These are phyloP conservation scores for Citrus australasica DNA, from an alignment of 345 rosid genomes.

Conservation along the genomic window DNA sequence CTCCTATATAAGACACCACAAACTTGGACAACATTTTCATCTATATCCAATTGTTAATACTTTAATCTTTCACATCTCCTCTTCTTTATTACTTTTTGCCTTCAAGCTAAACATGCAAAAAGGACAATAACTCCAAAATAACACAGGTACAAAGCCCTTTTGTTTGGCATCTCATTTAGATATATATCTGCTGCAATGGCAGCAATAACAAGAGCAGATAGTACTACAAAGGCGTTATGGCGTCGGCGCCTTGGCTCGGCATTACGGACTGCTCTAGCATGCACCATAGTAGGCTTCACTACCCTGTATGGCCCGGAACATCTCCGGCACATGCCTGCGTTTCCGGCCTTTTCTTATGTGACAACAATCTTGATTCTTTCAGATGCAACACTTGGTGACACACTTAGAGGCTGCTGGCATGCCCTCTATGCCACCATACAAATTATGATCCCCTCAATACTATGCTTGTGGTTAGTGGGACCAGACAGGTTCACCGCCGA, in stretches of 20 bases:
- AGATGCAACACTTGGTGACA: slow-evolving; percentile 66
- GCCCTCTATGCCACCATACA: slow-evolving; percentile 51
- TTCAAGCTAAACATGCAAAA: background rate
- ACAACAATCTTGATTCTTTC: slow-evolving; percentile 65
- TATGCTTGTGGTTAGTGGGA: slow-evolving; percentile 40
- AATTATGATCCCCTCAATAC: slow-evolving; percentile 32
- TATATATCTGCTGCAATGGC: background rate
- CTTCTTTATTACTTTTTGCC: background rate
- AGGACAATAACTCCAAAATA: background rate
- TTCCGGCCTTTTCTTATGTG: slow-evolving; percentile 69
- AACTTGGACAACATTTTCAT: background rate
- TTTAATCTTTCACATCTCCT: background rate
- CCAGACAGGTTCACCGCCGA: slow-evolving; percentile 39
- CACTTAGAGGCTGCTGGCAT: slow-evolving; percentile 51
- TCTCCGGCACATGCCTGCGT: slow-evolving; percentile 28
- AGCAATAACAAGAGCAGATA: background rate
- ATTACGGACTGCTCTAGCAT: slow-evolving; percentile 58
- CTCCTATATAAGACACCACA: background rate
- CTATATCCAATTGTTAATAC: background rate
- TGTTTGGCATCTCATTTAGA: background rate
- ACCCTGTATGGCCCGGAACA: slow-evolving; percentile 54
- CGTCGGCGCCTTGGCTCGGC: slow-evolving; percentile 40
- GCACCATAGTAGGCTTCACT: slow-evolving; percentile 56
- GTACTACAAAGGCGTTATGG: slow-evolving; percentile 18
- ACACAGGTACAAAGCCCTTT: background rate